Base-by-base conservation (phyloP, 352 stramenopile species). In the Phytophthora citricola region DNA sequence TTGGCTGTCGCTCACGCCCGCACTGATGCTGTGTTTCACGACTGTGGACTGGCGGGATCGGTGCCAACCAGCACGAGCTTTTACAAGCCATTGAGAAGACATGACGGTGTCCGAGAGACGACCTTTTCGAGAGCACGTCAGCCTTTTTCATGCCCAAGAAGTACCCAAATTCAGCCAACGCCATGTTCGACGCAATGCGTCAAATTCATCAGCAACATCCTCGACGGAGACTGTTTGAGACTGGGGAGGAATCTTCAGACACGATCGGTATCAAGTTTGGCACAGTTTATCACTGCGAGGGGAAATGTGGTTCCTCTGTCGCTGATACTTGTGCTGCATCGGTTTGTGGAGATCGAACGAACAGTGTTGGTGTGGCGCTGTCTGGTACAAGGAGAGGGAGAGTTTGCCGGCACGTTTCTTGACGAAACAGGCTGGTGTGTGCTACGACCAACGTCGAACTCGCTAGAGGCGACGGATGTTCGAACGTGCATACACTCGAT, bases 241-340 rank as follows among this genome's bases (percentile, higher is more conserved):
- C 11, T 1, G 22, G 12, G 11, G 32, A 43, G 15, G 20, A 60
- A 12, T 5, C 22, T 12, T 15, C 15, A 0, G 54, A 61, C 32
- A 70, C 62, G 4, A 57, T 65, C 5, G 62, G 47, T 11, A 56
- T 70, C 24, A 70, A 70, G 47, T 65, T 65, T 51, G 47, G 39
- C 2, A 64, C 53, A 0, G 20, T 50, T 26, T 31, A 32, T 38
- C 53, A 63, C 15, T 65, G 41, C 5, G 47, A 64, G 15, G 32
- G 55, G 9, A 5, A 22, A 32, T 4, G 27, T 65, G 7, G 12
- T 60, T 48, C 43, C 39, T 46, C 17, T 60, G n/a, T 20, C 10
- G 7, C n/a, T 70, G 10, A 26, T 55, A 9, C 2, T 38, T 3
- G 40, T 60, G 31, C 24, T 53, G 26, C 47, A 47, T 12, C 54